Evolutionary conservation across 2,329 filamentous ascomycete genomes (phyloP), one percentile per base, ranked within the genome.

Genomic region (Aureobasidium melanogenum): DNA sequence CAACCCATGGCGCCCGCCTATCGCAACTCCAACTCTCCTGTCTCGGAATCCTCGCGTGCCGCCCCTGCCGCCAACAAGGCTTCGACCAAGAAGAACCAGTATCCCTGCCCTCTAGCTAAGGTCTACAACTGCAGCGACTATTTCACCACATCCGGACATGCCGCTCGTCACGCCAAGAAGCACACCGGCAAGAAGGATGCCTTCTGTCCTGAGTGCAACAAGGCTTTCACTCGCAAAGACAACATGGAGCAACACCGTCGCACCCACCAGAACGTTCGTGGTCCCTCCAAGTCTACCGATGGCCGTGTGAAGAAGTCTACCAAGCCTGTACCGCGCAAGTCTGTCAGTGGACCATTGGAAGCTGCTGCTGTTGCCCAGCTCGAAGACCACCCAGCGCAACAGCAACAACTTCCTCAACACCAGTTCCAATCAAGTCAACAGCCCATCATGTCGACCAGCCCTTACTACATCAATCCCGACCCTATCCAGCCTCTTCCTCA

Each of bases 191-290:
- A 90, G 74, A 92, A 92, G 76, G 85, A 85, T 15, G 87, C 90
- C 24, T 83, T 85, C 34, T 88, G 82, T 68, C 76, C 80, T 0
- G 87, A 87, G 63, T 92, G 88, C 77, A 82, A 84, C 73, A 91
- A 91, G 76, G 88, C 88, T 69, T 92, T 92, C 68, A 91, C 88
- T 12, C 86, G 88, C 65, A 86, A 87, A 67, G 88, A 92, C 79
- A 92, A 92, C 78, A 92, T 92, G 88, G 90, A 91, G 79, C 88
- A 91, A 75, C 88, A 92, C 69, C 81, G 89, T 32, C 84, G 89
- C 68, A 91, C 88, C 0, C 88, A 92, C 72, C 87, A 83, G 64
- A 79, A 74, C 63, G 78, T 77, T 5, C 77, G 78, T 57, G 76
- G 74, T 51, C 70, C 74, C 9, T 66, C 71, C 24, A 74, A 75